Evolutionary conservation across 768 basidiomycete genomes (phyloP).

Genomic region (Termitomyces titanicus): DNA sequence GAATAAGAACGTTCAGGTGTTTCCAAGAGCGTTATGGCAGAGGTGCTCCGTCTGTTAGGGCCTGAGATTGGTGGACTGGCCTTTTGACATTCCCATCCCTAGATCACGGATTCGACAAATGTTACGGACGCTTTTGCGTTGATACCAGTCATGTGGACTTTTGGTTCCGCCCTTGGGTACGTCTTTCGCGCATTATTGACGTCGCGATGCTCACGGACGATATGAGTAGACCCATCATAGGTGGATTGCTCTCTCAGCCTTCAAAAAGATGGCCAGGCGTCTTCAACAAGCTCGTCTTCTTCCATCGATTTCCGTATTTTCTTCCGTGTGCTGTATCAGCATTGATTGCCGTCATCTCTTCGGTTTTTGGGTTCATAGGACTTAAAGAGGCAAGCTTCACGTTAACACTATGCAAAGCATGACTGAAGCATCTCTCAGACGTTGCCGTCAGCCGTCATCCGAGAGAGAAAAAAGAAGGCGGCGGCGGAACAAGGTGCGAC

Average conservation of each 20-base stretch:
- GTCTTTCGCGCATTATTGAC: neutral
- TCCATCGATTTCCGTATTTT: constrained; percentile 31
- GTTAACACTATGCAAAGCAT: neutral
- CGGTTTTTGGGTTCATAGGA: constrained; percentile 17
- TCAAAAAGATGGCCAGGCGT: constrained; percentile 25
- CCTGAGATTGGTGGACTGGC: neutral
- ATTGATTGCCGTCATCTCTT: constrained; percentile 16
- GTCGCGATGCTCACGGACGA: neutral
- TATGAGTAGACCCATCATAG: constrained; percentile 14
- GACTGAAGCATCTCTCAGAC: constrained; percentile 21
- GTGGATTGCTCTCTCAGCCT: constrained; percentile 29
- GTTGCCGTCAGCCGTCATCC: constrained; percentile 23
- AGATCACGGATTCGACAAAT: constrained; percentile 27
- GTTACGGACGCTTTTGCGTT: constrained; percentile 24
- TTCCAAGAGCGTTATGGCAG: constrained; percentile 18
- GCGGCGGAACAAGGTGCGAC: neutral
- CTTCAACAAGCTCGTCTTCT: constrained; percentile 25
- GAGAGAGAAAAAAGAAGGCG: constrained; percentile 8
- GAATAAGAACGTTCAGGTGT: constrained; percentile 6
- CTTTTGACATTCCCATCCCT: neutral
- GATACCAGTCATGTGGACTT: constrained; percentile 26
- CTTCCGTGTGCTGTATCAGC: constrained; percentile 24
- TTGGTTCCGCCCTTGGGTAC: constrained; percentile 23
- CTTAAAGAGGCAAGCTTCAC: constrained; percentile 23
- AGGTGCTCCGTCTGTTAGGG: constrained; percentile 5